These are phyloP conservation scores for Naganishia liquefaciens DNA, from an alignment of 1,284 basidiomycete species.

Conservation along the genomic window DNA sequence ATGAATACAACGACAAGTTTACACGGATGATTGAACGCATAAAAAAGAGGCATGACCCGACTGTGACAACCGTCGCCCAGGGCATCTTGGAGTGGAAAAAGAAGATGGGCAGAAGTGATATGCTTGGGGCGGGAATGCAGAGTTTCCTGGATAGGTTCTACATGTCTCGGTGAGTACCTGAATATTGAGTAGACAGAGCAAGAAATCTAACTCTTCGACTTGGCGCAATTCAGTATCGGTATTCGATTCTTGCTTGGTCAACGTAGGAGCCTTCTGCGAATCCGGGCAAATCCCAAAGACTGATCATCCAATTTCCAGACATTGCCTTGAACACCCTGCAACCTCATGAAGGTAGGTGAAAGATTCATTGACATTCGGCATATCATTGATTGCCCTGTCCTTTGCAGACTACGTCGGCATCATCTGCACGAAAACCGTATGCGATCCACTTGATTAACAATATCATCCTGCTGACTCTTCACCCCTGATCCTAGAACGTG, in stretches of 20 bases:
- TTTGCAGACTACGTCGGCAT: conserved; percentile 87
- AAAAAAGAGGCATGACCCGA: conserved; percentile 94
- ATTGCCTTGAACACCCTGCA: conserved; percentile 88
- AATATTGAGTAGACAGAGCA: too few relatives aligned
- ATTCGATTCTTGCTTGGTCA: conserved; percentile 94
- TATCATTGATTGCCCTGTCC: background rate
- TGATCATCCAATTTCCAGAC: conserved; percentile 57
- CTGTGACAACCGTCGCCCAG: conserved; percentile 94
- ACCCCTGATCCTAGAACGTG: conserved; percentile 63
- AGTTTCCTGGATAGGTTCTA: conserved; percentile 97
- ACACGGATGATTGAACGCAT: conserved; percentile 85
- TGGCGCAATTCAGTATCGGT: conserved; percentile 62
- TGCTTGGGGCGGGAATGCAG: conserved; percentile 77
- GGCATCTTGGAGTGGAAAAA: conserved; percentile 68
- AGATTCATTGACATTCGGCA: background rate
- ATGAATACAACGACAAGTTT: conserved; percentile 90
- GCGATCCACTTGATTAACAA: conserved; percentile 43
- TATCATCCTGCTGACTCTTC: conserved; percentile 18
- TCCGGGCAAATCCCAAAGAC: background rate
- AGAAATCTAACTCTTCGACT: background rate
- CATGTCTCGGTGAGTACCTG: conserved; percentile 65
- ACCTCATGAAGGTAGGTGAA: conserved; percentile 61
- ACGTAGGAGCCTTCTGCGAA: conserved; percentile 59
- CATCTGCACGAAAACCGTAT: conserved; percentile 88
- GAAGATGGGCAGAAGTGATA: conserved; percentile 41